Conservation (phyloP, 257 asterid species). For the Capsicum chinense region DNA sequence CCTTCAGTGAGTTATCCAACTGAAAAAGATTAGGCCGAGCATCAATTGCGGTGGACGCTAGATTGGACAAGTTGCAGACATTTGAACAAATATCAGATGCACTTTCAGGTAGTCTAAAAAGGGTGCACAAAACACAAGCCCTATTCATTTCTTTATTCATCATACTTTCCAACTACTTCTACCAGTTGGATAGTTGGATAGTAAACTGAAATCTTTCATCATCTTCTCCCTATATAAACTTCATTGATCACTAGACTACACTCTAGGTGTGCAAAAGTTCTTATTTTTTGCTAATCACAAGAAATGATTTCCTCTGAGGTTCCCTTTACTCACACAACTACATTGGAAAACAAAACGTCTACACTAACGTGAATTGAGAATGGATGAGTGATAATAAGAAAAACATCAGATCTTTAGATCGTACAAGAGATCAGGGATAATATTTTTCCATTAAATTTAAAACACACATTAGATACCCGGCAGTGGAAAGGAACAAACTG, state of each 20-base stretch:
- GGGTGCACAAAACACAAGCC: not conserved
- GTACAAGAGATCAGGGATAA: not conserved
- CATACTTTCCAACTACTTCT: not conserved
- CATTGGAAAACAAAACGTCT: not conserved
- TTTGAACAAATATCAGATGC: slow-evolving; percentile 30
- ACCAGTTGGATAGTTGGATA: no score
- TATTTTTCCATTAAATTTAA: not conserved
- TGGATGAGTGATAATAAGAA: not conserved
- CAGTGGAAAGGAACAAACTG: not conserved
- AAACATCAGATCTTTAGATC: not conserved
- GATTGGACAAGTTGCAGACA: slow-evolving; percentile 51
- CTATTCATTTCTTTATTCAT: slow-evolving; percentile 6
- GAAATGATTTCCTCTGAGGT: not conserved
- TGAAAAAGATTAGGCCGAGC: slow-evolving; percentile 35
- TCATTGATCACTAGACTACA: not conserved
- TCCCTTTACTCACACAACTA: not conserved
- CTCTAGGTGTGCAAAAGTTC: not conserved
- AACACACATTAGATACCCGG: not conserved
- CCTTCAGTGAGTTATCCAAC: slow-evolving; percentile 44
- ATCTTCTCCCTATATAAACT: not conserved
- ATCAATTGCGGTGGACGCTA: slow-evolving; percentile 38
- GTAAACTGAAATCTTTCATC: not conserved
- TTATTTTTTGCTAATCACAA: not conserved
- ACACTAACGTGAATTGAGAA: slow-evolving; percentile 3
- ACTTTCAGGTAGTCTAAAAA: not conserved